phyloP scores from a whole-genome alignment of 139 green algal species.

The Chlamydomonas asymmetrica region DNA sequence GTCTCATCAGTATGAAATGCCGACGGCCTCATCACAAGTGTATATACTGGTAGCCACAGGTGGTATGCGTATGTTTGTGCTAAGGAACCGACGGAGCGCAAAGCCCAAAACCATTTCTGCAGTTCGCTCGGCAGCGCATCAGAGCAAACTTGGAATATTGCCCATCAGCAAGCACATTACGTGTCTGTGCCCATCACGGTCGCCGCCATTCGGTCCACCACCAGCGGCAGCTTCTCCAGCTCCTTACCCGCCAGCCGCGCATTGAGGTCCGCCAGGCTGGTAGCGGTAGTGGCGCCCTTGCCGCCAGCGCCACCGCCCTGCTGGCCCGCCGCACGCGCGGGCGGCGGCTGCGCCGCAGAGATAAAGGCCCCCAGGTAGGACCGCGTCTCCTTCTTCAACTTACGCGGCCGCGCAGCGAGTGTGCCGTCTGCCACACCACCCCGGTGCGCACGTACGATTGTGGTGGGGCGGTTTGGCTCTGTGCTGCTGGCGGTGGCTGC shows the following conservation, averaged over 20 bases:
- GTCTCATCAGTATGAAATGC: too few species aligned
- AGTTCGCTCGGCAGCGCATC: too few species aligned
- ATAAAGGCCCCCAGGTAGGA: not conserved
- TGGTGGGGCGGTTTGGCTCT: too few species aligned
- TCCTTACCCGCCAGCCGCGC: not conserved
- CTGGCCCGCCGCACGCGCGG: not conserved
- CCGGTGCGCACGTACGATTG: slow-evolving; percentile 2
- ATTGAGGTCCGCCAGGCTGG: slow-evolving; percentile 17
- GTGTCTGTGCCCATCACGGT: slow-evolving; percentile 1
- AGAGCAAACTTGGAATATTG: too few species aligned
- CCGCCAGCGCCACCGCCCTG: slow-evolving; percentile 17
- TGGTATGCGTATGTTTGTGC: too few species aligned
- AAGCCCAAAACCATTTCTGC: too few species aligned
- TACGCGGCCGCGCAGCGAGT: slow-evolving; percentile 4
- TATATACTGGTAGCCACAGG: too few species aligned
- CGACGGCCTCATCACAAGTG: too few species aligned
- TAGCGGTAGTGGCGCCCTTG: too few species aligned
- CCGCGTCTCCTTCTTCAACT: slow-evolving; percentile 22
- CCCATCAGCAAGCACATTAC: too few species aligned
- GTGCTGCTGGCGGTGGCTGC: too few species aligned
- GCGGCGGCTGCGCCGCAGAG: not conserved
- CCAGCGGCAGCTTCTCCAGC: not conserved
- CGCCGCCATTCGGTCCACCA: slow-evolving; percentile 19
- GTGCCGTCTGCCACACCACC: slow-evolving; percentile 18
- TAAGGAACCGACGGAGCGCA: too few species aligned